Evolutionary conservation across 2,329 filamentous ascomycete genomes (phyloP).

Genomic region (Talaromyces amestolkiae): DNA sequence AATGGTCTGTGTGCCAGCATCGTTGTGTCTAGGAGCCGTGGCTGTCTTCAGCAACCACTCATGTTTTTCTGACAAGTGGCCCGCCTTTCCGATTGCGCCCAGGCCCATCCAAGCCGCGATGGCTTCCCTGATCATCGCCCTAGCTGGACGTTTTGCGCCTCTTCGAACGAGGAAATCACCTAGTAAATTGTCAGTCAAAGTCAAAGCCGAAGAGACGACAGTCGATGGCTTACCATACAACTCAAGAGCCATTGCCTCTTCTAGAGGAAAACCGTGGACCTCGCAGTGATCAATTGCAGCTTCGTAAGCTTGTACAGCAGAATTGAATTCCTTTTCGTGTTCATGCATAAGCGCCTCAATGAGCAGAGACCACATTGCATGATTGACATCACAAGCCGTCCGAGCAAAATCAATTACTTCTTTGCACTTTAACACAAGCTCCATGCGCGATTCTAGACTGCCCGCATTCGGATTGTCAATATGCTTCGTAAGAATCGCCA

Average conservation of each 20-base stretch:
- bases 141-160: conserved; percentile 58
- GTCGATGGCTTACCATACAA: conserved; percentile 49
- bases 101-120: conserved; percentile 60
- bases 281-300: conserved; percentile 61
- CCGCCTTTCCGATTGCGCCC: conserved; percentile 58
- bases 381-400: conserved; percentile 58
- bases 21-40: conserved; percentile 50
- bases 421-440: conserved; percentile 51
- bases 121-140: conserved; percentile 57
- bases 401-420: conserved; percentile 54
- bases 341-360: conserved; percentile 57
- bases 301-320: conserved; percentile 45
- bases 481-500: conserved; percentile 44
- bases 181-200: conserved; percentile 15
- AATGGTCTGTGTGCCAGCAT: conserved; percentile 58
- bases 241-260: conserved; percentile 60
- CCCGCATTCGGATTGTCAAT: conserved; percentile 42
- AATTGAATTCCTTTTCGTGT: conserved; percentile 43
- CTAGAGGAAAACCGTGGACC: conserved; percentile 56
- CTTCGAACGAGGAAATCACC: conserved; percentile 56
- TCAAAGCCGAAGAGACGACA: not conserved
- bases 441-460: conserved; percentile 49
- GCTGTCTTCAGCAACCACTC: conserved; percentile 60
- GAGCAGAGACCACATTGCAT: conserved; percentile 56
- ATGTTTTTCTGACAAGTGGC: conserved; percentile 57